Conservation (phyloP, 805 yeast genomes). For the Scheffersomyces amazonensis region DNA sequence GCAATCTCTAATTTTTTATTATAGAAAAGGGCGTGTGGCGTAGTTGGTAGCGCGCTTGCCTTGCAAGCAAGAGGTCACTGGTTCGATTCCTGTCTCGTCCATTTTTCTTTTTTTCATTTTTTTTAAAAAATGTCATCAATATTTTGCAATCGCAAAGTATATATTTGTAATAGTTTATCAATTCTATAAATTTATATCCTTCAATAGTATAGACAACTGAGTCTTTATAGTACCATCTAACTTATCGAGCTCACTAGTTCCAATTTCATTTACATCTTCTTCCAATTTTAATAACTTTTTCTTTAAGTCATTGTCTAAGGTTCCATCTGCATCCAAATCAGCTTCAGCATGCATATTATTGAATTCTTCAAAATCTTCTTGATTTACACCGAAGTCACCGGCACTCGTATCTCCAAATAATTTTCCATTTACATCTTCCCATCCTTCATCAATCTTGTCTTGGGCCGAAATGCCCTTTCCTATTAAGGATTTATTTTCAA, state of each 20-base stretch:
- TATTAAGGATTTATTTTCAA: constrained; percentile 18
- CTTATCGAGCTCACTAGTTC: constrained; percentile 31
- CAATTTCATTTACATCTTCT: constrained; percentile 6
- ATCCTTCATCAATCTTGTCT: constrained; percentile 29
- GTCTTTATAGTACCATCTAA: constrained; percentile 13
- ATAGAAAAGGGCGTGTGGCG: constrained; percentile 61
- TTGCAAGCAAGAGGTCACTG: constrained; percentile 77
- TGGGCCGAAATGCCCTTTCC: constrained; percentile 7
- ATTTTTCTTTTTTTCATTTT: constrained; percentile 21
- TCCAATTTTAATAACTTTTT: constrained; percentile 14
- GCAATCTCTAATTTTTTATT: no score
- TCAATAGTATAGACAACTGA: constrained; percentile 7
- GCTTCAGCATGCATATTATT: constrained; percentile 25
- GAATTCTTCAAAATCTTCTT: constrained; percentile 43
- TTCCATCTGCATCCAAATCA: constrained; percentile 6
- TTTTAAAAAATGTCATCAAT: no score
- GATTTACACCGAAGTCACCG: constrained; percentile 35
- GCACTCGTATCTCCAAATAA: constrained; percentile 21
- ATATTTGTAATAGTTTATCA: no score
- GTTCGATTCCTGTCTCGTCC: constrained; percentile 81
- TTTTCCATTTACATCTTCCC: constrained; percentile 43
- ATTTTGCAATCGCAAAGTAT: no score
- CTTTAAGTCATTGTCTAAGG: constrained; percentile 8
- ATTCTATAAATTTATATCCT: neutral
- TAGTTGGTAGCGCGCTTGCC: constrained; percentile 82